Conservation (phyloP, 2,329 filamentous ascomycete species). For the Paracoccidioides lutzii region DNA sequence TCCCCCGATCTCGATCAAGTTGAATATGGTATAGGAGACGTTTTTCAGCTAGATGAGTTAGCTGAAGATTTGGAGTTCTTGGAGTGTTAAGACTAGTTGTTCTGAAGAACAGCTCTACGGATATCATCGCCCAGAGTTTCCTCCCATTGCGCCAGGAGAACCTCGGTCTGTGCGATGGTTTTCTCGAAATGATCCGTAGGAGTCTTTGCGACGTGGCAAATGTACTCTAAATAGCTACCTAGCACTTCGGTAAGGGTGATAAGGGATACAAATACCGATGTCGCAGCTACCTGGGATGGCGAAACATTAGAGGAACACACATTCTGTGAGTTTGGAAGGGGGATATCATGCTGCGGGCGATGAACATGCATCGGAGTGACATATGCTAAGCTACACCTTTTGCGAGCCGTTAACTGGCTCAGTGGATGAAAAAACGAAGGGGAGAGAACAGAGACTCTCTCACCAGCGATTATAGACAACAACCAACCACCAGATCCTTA, state of each 20-base stretch:
- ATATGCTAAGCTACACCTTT: conserved; percentile 40
- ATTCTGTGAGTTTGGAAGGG: conserved; percentile 28
- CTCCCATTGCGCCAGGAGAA: conserved; percentile 33
- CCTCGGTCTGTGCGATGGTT: conserved; percentile 23
- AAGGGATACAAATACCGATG: conserved; percentile 35
- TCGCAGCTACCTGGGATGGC: conserved; percentile 14
- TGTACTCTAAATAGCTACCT: conserved; percentile 22
- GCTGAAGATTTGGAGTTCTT: conserved; percentile 40
- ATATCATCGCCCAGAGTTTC: conserved; percentile 29
- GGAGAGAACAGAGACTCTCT: conserved; percentile 4
- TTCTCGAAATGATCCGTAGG: conserved; percentile 10
- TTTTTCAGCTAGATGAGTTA: conserved; percentile 38
- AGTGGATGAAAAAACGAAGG: neutral
- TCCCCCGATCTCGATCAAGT: conserved; percentile 29
- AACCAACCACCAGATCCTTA: conserved; percentile 46
- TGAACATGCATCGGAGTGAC: conserved; percentile 41
- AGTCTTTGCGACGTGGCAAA: conserved; percentile 23
- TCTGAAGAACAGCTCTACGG: conserved; percentile 30
- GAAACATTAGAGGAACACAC: conserved; percentile 15
- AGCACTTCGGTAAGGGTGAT: conserved; percentile 34
- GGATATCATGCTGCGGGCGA: conserved; percentile 37
- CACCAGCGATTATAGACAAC: conserved; percentile 45
- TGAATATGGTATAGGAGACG: conserved; percentile 38
- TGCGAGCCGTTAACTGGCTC: neutral
- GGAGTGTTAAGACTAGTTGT: conserved; percentile 31